Conservation (phyloP, 768 basidiomycete species). For the Cubamyces sp. region DNA sequence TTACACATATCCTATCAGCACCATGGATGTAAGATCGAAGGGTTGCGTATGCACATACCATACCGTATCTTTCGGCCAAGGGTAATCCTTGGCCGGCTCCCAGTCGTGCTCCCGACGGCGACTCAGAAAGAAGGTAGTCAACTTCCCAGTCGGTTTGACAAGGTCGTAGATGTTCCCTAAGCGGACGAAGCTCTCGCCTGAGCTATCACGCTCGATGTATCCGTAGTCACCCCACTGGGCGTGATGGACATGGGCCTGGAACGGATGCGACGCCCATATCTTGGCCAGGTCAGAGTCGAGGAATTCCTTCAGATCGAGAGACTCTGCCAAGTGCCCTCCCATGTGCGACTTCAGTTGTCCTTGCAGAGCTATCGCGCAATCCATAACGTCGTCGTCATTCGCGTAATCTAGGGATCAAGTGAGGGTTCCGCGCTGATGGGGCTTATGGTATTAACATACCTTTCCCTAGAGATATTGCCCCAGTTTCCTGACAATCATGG, state of each 20-base stretch:
- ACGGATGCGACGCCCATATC: conserved; percentile 17
- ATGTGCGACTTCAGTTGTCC: not conserved
- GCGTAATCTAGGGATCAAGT: conserved; percentile 1
- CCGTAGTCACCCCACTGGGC: conserved; percentile 17
- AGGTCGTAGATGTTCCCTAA: conserved; percentile 15
- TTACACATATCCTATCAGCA: not conserved
- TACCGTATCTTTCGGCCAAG: conserved; percentile 3
- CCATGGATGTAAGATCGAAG: too few relatives aligned
- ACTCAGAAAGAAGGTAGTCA: conserved; percentile 10
- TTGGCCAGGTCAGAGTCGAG: conserved; percentile 5
- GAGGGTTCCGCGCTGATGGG: too few relatives aligned
- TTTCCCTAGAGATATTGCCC: conserved; percentile 6
- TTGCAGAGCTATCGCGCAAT: not conserved
- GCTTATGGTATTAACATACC: not conserved
- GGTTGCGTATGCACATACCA: not conserved
- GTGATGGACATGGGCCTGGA: not conserved
- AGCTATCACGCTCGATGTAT: conserved; percentile 5
- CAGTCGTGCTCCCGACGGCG: conserved; percentile 5
- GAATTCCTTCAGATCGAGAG: not conserved
- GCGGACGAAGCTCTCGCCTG: not conserved
- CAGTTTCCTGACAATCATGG: not conserved
- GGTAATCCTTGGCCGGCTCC: conserved; percentile 8
- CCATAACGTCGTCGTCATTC: conserved; percentile 7
- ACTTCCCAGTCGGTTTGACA: conserved; percentile 6
- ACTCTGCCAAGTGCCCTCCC: not conserved